Evolutionary conservation across 202 grass and related monocot species (phyloP).

Genomic region (Miscanthus sacchariflorus): DNA sequence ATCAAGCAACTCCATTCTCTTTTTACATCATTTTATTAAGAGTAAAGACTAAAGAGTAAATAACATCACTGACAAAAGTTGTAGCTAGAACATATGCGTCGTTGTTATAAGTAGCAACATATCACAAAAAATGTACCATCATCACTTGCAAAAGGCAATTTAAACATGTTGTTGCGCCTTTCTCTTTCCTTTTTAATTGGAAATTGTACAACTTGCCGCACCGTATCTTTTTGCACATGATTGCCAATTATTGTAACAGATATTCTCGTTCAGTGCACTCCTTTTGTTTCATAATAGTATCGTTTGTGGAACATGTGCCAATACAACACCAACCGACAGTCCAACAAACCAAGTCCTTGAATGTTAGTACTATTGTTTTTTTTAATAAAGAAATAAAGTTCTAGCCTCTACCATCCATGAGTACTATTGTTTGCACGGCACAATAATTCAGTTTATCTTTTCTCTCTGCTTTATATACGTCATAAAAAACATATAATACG

Average conservation of each 20-base stretch:
- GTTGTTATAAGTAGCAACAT: neutral
- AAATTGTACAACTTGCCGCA: neutral
- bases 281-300: neutral
- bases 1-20: neutral
- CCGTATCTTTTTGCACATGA: neutral
- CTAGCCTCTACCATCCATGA: too few species aligned
- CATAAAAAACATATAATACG: too few species aligned
- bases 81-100: neutral
- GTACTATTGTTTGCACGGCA: neutral
- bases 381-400: too few species aligned
- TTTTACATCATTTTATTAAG: neutral
- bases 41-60: too few species aligned
- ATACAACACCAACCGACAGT: neutral
- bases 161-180: neutral
- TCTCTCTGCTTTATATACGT: neutral
- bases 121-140: neutral
- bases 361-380: neutral
- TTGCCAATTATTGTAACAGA: neutral
- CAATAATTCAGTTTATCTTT: neutral
- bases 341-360: neutral
- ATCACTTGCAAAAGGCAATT: neutral
- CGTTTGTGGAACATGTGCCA: neutral
- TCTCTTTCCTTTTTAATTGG: neutral
- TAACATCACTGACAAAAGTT: neutral
- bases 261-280: neutral